Evolutionary conservation across 768 basidiomycete species (phyloP), one percentile per base, ranked within the genome.

Genomic region (Paxillus rubicundulus): DNA sequence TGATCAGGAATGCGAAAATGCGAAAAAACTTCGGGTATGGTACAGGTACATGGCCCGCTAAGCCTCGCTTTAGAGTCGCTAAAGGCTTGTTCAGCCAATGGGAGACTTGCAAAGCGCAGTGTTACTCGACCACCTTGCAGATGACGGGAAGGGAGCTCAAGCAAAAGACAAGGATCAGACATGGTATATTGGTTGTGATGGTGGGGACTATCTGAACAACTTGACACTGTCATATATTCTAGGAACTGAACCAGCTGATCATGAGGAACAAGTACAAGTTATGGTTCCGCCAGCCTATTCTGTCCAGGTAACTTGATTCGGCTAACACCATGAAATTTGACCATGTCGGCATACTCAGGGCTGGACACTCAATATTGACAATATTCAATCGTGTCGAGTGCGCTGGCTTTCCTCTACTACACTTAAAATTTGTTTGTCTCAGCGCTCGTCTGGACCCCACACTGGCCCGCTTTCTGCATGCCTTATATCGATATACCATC

Each of bases 401-500:
- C 17, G 36, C 27, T 48, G 34, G 16, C 17, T 14, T 21, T 41
- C 48, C 45, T 55, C 18, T 43, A 9, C 58, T 48, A 45, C 50
- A 53, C 63, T 55, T 65, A 61, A 66, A 50, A 47, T 46, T 45
- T 45, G 47, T 57, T 45, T 41, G 34, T 42, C 45, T 48, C 47
- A 33, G 30, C 37, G 10, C 45, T 47, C 45, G 39, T 54, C 30
- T 28, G 34, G 36, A 36, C 20, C 46, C 43, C 44, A 24, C 28
- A 16, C 36, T 42, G 41, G 36, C 32, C 49, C n/a, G 18, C 53
- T 21, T 45, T 49, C 63, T 55, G 53, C 27, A 88, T 89, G 87
- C 86, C 87, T 45, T 84, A 73, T 72, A 77, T 89, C 64, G 84
- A 88, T 63, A 62, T 89, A 52, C 71, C 81, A 57, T 79, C 81